Base-by-base conservation (phyloP, 192 early-diverging fungal genomes). In the Mortierella hygrophila region DNA sequence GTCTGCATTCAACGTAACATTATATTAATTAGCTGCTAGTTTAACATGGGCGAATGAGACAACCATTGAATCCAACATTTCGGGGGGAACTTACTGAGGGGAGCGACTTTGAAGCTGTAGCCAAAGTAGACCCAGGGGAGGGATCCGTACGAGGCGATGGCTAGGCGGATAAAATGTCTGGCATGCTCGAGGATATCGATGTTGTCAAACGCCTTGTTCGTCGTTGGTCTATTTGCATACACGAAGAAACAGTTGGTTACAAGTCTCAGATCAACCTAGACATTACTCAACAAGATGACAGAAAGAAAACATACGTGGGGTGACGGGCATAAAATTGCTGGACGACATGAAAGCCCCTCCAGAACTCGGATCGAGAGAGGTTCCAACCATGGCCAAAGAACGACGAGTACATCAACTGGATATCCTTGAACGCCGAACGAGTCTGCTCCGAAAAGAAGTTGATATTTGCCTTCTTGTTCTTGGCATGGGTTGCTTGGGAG, bases 331-430 rank as follows among this genome's bases (percentile, higher is more conserved):
- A 89, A 38, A 74, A 87, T 72, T 87, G 74, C 63, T 89, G 85
- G 15, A 89, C 82, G 8, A 89, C 78, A 80, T 84, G 75, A 32
- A 87, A 83, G 6, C 84, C 85, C 37, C 79, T 79, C 79, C 81
- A 87, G 32, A 89, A 89, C 63, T 87, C 88, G 11, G 80, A 49
- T n/a, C 80, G 79, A 1, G 54, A 79, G 38, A 89, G 52, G 16
- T 81, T 89, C 88, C 88, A 89, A 0, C 88, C 88, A 75, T 87
- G 81, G 9, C 80, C 88, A 83, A 89, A 89, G 76, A 87, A 89
- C 1, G 88, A 78, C 44, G 82, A 80, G 29, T 89, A 89, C 26
- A 89, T 80, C 40, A 81, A 63, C 15, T 86, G 78, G 29, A 89
- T 87, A 42, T 89, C 88, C 54, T 87, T 87, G 68, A 89, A 87